Conservation (phyloP, 352 stramenopile genomes). For the Globisporangium sylvaticum region DNA sequence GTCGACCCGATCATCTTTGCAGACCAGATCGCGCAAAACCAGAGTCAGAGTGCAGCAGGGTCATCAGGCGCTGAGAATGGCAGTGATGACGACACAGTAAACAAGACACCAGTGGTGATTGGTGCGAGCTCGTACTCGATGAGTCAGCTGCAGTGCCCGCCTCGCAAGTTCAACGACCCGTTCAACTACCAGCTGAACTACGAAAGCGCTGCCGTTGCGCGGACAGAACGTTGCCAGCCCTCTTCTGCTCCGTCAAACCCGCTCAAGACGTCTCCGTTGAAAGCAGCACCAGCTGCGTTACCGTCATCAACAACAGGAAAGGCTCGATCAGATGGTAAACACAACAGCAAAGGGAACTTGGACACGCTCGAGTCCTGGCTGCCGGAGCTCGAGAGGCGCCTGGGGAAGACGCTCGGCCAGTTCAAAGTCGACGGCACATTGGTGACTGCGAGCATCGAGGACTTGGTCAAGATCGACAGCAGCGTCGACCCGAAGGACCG, state of each 20-base stretch:
- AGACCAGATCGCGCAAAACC: constrained; percentile 4
- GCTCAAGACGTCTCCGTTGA: neutral
- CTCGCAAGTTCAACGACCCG: constrained; percentile 47
- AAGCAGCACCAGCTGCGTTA: neutral
- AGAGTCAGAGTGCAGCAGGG: neutral
- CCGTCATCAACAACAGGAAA: neutral
- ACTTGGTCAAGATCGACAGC: constrained; percentile 6
- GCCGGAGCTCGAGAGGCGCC: constrained; percentile 41
- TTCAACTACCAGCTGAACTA: constrained; percentile 62
- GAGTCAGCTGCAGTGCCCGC: constrained; percentile 29
- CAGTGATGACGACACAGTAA: neutral
- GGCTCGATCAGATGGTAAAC: neutral
- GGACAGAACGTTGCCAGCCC: constrained; percentile 38
- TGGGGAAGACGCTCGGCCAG: constrained; percentile 23
- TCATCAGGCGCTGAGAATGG: neutral
- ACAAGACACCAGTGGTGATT: constrained; percentile 8
- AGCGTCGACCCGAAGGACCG: constrained; percentile 5
- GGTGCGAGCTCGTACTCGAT: constrained; percentile 16
- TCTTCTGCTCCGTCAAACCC: neutral
- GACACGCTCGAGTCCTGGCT: constrained; percentile 42
- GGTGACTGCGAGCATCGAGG: constrained; percentile 7
- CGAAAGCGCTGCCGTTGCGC: constrained; percentile 38
- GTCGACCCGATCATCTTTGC: constrained; percentile 39
- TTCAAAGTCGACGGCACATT: constrained; percentile 6
- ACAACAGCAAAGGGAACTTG: neutral